Percentiles rank a stretch among this genome's conserved stretches.
These are phyloP conservation scores for Apiospora phragmitis DNA, from an alignment of 2,329 filamentous ascomycete species.

Conservation along the genomic window DNA sequence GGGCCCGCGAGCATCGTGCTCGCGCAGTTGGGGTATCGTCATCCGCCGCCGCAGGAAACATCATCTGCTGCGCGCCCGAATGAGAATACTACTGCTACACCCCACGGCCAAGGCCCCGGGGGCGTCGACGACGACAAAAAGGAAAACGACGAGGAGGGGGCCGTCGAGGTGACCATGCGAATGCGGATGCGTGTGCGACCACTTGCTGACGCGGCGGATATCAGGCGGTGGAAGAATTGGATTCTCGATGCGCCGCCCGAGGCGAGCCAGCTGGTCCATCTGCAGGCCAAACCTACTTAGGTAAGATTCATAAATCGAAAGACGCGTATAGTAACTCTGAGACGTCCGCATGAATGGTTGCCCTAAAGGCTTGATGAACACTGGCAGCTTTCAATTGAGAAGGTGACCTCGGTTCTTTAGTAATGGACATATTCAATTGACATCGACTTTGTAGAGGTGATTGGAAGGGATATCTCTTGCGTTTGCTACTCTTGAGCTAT, in stretches of 20 bases:
- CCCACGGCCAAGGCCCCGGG: no score
- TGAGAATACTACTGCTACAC: no score
- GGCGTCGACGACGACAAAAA: neutral
- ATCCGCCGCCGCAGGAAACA: no score
- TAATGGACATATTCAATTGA: neutral
- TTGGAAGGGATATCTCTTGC: neutral
- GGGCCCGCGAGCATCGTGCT: constrained; percentile 4
- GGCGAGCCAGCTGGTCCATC: neutral
- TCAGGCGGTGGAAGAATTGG: constrained; percentile 12
- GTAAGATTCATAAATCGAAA: neutral
- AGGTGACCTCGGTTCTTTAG: neutral
- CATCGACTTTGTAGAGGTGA: neutral
- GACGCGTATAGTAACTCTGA: neutral
- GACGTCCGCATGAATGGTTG: neutral
- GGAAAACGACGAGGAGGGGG: neutral
- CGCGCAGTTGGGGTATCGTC: neutral
- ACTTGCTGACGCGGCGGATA: neutral
- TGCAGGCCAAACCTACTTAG: neutral
- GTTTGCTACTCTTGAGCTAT: neutral
- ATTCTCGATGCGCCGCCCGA: constrained; percentile 9
- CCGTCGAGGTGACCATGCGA: constrained; percentile 3
- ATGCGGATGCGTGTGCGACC: neutral
- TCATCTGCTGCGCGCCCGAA: no score
- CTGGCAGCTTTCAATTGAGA: neutral
- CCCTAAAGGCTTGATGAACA: neutral